Percentiles rank a stretch among this genome's conserved stretches.
Conservation (phyloP, 805 yeast genomes). For the Komagataella mondaviorum region DNA sequence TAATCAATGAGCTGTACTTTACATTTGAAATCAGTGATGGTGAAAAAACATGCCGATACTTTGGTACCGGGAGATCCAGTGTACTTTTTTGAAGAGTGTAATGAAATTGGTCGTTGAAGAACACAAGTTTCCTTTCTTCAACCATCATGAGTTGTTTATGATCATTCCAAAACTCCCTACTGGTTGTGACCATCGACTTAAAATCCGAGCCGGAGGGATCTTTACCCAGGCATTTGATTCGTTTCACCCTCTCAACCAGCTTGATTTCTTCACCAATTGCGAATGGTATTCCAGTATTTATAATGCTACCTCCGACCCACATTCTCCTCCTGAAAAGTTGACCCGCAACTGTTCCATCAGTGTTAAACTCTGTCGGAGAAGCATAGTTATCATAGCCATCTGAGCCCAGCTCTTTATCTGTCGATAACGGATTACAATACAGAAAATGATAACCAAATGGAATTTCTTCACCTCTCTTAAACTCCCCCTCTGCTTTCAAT, state of each 20-base stretch:
- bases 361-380: slow-evolving; percentile 29
- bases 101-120: slow-evolving; percentile 2
- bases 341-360: not conserved
- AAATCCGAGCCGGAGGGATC: slow-evolving; percentile 3
- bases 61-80: slow-evolving; percentile 7
- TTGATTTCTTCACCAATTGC: slow-evolving; percentile 21
- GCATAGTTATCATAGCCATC: slow-evolving; percentile 82
- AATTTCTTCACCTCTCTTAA: slow-evolving; percentile 7
- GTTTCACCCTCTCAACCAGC: slow-evolving; percentile 41
- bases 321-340: slow-evolving; percentile 42
- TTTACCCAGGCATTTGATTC: slow-evolving; percentile 19
- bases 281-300: not conserved
- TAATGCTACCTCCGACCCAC: slow-evolving; percentile 58
- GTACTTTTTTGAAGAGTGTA: not conserved
- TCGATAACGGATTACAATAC: slow-evolving; percentile 47
- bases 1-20: slow-evolving; percentile 63
- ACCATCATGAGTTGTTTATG: not conserved
- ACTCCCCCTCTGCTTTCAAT: slow-evolving; percentile 2
- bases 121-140: not conserved
- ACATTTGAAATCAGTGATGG: slow-evolving; percentile 33
- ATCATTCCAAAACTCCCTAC: slow-evolving; percentile 1
- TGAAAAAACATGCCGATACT: slow-evolving; percentile 13
- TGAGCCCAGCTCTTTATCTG: slow-evolving; percentile 30
- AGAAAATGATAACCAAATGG: slow-evolving; percentile 53
- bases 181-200: slow-evolving; percentile 4